A percentile compares a stretch with the other conserved stretches of the same genome.
phyloP scores from a whole-genome alignment of 176 grass and related monocot genomes.

The Bonia amplexicaulis region DNA sequence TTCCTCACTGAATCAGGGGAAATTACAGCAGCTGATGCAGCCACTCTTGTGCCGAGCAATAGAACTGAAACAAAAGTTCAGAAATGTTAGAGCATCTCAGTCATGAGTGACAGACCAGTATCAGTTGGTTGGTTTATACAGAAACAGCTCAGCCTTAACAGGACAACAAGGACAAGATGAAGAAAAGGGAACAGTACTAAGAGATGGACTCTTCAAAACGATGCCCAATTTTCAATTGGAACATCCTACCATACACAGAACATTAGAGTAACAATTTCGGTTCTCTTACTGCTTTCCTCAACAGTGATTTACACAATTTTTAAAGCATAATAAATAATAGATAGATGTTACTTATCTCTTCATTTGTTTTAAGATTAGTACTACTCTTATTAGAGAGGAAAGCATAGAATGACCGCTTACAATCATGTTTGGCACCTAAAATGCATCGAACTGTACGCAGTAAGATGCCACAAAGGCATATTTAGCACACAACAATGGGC shows the following conservation, averaged over 20 bases:
- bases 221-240: no score
- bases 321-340: no score
- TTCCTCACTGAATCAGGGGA: conserved; percentile 63
- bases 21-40: conserved; percentile 62
- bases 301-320: no score
- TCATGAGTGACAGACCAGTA: background rate
- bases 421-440: background rate
- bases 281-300: no score
- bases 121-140: background rate
- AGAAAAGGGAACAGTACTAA: background rate
- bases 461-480: background rate
- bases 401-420: no score
- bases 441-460: background rate
- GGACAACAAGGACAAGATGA: background rate
- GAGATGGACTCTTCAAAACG: background rate
- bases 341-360: no score
- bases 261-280: no score
- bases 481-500: background rate
- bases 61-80: conserved; percentile 51
- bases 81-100: background rate
- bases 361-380: no score
- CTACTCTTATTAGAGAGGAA: no score
- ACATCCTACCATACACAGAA: no score
- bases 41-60: conserved; percentile 79
- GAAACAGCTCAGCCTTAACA: background rate